These are phyloP conservation scores for Paragyromitra xinjiangensis DNA, from an alignment of 495 filamentous ascomycete genomes.

Conservation along the genomic window DNA sequence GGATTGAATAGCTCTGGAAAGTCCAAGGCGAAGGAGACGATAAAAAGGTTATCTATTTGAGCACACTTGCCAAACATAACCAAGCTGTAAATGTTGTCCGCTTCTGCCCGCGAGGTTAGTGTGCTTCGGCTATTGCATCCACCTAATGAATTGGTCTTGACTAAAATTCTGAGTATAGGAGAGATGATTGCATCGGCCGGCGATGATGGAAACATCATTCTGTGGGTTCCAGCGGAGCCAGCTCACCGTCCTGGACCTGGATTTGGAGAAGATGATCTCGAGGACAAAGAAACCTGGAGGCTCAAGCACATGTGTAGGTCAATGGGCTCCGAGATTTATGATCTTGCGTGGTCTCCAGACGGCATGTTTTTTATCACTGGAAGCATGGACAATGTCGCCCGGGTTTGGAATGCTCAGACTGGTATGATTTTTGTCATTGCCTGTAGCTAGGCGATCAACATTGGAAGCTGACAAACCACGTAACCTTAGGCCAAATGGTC, in stretches of 20 bases:
- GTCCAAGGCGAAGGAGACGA: conserved; percentile 86
- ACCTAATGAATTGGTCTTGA: conserved; percentile 36
- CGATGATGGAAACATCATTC: conserved; percentile 94
- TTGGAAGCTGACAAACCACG: conserved; percentile 44
- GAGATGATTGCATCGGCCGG: conserved; percentile 94
- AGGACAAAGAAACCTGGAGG: conserved; percentile 97
- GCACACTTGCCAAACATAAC: conserved; percentile 89
- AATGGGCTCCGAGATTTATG: conserved; percentile 92
- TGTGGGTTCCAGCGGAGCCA: conserved; percentile 90
- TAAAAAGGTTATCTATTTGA: conserved; percentile 86
- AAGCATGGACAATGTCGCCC: conserved; percentile 98
- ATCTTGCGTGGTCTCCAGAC: conserved; percentile 97
- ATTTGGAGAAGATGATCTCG: conserved; percentile 83
- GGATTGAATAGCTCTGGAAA: conserved; percentile 77
- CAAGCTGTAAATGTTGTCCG: conserved; percentile 98
- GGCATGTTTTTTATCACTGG: conserved; percentile 96
- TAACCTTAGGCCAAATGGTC: conserved; percentile 76
- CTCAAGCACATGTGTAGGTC: conserved; percentile 97
- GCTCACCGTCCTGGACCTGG: conserved; percentile 65
- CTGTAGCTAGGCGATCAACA: conserved; percentile 3
- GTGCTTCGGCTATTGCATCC: conserved; percentile 39
- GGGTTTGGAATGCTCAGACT: conserved; percentile 94
- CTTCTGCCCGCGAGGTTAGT: conserved; percentile 86
- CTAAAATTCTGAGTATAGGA: conserved; percentile 65
- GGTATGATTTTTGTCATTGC: conserved; percentile 65